Conservation (phyloP, 192 early-diverging fungal genomes). For the Coemansia sp. region DNA sequence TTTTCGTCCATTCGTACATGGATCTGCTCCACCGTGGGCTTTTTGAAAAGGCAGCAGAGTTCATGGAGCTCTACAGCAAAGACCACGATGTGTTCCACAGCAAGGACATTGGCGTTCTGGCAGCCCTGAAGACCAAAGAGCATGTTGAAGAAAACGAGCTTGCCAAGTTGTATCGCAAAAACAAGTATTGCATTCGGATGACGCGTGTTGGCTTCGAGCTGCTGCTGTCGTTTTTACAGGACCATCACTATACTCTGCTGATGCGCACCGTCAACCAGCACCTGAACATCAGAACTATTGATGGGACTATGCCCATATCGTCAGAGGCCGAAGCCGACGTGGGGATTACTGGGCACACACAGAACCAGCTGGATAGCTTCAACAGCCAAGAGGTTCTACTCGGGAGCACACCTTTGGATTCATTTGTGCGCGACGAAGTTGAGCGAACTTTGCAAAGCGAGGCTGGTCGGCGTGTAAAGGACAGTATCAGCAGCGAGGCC, state of each 20-base stretch:
- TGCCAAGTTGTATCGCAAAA: constrained; percentile 74
- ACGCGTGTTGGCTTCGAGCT: constrained; percentile 86
- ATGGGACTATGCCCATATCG: constrained; percentile 33
- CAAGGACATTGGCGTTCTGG: constrained; percentile 68
- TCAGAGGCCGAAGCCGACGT: constrained; percentile 60
- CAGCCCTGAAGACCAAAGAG: constrained; percentile 66
- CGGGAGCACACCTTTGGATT: constrained; percentile 71
- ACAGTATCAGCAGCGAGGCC: constrained; percentile 24
- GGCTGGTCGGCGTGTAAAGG: constrained; percentile 43
- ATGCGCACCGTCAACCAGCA: constrained; percentile 92
- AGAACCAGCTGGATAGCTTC: constrained; percentile 74
- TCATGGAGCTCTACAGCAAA: constrained; percentile 72
- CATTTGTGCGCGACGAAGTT: constrained; percentile 74
- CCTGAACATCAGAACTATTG: constrained; percentile 67
- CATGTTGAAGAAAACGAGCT: constrained; percentile 83
- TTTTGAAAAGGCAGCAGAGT: constrained; percentile 53
- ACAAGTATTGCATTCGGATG: constrained; percentile 87
- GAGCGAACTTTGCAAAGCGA: constrained; percentile 78
- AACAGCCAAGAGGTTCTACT: constrained; percentile 80
- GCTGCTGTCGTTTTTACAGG: constrained; percentile 88
- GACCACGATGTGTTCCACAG: constrained; percentile 81
- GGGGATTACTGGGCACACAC: constrained; percentile 71
- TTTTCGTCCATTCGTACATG: constrained; percentile 91
- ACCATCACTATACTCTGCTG: constrained; percentile 86
- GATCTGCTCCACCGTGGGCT: constrained; percentile 68